These are phyloP conservation scores for Ogataea paraovalis DNA, from an alignment of 805 yeast species.

Conservation along the genomic window DNA sequence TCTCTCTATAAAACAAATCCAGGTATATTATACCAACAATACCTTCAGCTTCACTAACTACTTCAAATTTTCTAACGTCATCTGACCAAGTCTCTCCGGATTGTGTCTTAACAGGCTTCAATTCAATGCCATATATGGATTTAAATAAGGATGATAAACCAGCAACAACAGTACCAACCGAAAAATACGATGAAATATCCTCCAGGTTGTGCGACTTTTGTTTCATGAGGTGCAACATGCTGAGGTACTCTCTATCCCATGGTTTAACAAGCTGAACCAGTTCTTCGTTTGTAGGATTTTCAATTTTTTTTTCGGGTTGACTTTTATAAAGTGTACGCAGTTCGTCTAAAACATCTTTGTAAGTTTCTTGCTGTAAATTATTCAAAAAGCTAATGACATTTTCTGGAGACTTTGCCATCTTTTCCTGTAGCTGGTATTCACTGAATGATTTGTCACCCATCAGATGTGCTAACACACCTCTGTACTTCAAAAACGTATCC, in stretches of 20 bases:
- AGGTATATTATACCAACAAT: conserved; percentile 79
- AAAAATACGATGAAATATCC: conserved; percentile 66
- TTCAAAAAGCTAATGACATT: conserved; percentile 68
- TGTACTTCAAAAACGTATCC: conserved; percentile 53
- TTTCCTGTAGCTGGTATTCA: conserved; percentile 78
- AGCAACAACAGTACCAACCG: conserved; percentile 80
- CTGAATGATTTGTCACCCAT: conserved; percentile 70
- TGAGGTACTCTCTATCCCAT: conserved; percentile 84
- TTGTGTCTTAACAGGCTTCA: conserved; percentile 59
- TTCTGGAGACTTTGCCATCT: conserved; percentile 81
- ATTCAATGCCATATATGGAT: conserved; percentile 69
- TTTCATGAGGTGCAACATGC: conserved; percentile 26
- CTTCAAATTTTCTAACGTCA: conserved; percentile 80
- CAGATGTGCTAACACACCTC: conserved; percentile 69
- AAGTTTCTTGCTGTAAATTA: conserved; percentile 50
- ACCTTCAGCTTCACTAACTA: conserved; percentile 58
- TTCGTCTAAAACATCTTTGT: conserved; percentile 57
- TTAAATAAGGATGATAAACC: conserved; percentile 74
- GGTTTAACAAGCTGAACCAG: conserved; percentile 57
- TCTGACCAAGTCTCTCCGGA: conserved; percentile 85
- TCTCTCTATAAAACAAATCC: conserved; percentile 76
- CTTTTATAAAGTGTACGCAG: conserved; percentile 40
- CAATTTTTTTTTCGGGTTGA: conserved; percentile 16
- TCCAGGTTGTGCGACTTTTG: conserved; percentile 36
- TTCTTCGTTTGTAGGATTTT: conserved; percentile 33